Conservation (phyloP, 2,329 filamentous ascomycete genomes). For the Diatrype stigma region DNA sequence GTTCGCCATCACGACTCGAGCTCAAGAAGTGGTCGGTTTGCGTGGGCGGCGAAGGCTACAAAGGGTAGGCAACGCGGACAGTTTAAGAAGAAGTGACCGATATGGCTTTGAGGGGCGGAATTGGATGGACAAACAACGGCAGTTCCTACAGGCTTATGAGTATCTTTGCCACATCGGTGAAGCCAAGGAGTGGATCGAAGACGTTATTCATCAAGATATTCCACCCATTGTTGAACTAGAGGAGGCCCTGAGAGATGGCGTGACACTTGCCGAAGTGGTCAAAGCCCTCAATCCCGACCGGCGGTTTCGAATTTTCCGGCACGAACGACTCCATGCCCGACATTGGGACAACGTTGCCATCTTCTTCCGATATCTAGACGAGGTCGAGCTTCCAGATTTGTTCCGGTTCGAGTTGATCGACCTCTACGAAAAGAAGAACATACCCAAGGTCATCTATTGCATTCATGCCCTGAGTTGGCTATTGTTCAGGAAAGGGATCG, state of each 20-base stretch:
- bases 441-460: constrained; percentile 98
- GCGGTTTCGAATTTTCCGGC: constrained; percentile 76
- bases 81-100: constrained; percentile 41
- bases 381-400: constrained; percentile 87
- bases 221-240: constrained; percentile 92
- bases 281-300: constrained; percentile 78
- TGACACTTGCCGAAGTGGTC: constrained; percentile 91
- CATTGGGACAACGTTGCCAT: constrained; percentile 98
- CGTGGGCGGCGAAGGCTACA: constrained; percentile 81
- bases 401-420: constrained; percentile 98
- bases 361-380: constrained; percentile 90
- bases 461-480: constrained; percentile 97
- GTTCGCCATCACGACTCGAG: constrained; percentile 71
- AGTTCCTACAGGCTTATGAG: constrained; percentile 95
- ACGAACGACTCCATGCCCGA: constrained; percentile 81
- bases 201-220: constrained; percentile 45
- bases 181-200: constrained; percentile 97
- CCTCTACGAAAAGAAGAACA: constrained; percentile 98
- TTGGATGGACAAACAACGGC: constrained; percentile 99
- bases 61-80: constrained; percentile 54
- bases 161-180: constrained; percentile 99
- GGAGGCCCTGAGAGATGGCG: constrained; percentile 85
- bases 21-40: constrained; percentile 83
- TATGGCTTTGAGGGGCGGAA: constrained; percentile 79
- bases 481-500: constrained; percentile 90